Base-by-base conservation (phyloP, 2,329 filamentous ascomycete species). In the Phoma sp. region DNA sequence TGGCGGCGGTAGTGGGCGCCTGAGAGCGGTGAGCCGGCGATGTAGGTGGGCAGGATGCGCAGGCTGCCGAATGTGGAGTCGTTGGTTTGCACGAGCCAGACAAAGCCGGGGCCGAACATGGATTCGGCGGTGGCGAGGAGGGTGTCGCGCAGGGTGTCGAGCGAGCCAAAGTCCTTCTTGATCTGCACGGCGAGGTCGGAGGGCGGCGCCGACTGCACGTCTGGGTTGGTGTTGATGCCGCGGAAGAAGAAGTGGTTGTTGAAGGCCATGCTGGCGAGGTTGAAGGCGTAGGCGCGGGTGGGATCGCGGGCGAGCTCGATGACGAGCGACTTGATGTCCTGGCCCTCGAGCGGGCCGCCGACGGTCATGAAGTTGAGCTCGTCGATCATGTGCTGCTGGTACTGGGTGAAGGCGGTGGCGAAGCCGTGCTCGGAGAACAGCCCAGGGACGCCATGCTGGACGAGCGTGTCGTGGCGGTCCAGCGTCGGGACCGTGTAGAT, bases 51-150 rank as follows among this genome's bases (percentile, higher is more conserved):
- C 53, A 99, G 83, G 69, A 99, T 84, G 68, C 87, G 86, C 78
- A 78, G 77, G 32, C 81, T 67, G 80, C 75, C 67, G 47, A 77
- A 82, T 26, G 79, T 76, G n/a, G 53, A 55, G 20, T 80, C 71
- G 51, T 74, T 72, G 47, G 78, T 77, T 34, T 81, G 71, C 67
- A 97, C 90, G 57, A 99, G 87, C 95, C 95, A 99, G 72, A 98
- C 90, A 78, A 96, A 98, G 61, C 95, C 95, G 0, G 93, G 93
- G 48, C 93, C 95, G 79, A 99, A 98, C 92, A 98, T 97, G 78
- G 87, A 84, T 63, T 86, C 83, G 53, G 93, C 93, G 33, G 89
- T 96, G 61, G 87, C 81, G 69, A 95, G 77, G 76, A 99, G 87
- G 73, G 95, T 90, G 65, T 83, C 82, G 72, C 87, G 87, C 54